Conservation (phyloP, 768 basidiomycete genomes). For the Chiua virens region DNA sequence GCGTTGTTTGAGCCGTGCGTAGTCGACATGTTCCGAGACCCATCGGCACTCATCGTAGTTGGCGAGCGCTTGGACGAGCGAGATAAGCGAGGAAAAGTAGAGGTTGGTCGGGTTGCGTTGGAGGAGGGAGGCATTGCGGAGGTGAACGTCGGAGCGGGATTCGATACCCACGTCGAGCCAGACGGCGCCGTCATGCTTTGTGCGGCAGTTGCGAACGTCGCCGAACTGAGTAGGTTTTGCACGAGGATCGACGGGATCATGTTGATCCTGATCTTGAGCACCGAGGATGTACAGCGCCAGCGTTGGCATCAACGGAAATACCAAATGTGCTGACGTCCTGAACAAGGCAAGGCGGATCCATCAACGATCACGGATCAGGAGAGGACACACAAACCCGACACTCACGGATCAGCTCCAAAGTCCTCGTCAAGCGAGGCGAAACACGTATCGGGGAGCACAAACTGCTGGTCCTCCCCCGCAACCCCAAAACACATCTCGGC, state of each 20-base stretch:
- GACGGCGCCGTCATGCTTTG: constrained; percentile 23
- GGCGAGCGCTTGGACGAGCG: constrained; percentile 51
- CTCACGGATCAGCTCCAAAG: constrained; percentile 34
- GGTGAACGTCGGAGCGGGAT: constrained; percentile 54
- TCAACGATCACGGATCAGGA: background rate
- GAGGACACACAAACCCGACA: background rate
- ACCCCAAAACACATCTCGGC: constrained; percentile 57
- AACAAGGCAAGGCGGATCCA: too few species aligned
- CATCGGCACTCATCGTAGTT: constrained; percentile 60
- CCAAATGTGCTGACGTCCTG: constrained; percentile 48
- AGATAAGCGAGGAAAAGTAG: constrained; percentile 54
- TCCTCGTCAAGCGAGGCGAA: constrained; percentile 54
- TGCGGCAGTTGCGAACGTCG: background rate
- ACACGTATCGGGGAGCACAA: constrained; percentile 52
- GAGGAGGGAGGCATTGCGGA: constrained; percentile 59
- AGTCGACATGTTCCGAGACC: constrained; percentile 53
- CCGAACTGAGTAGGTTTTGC: background rate
- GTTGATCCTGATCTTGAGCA: constrained; percentile 17
- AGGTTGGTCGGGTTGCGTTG: constrained; percentile 50
- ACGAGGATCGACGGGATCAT: constrained; percentile 9
- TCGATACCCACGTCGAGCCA: constrained; percentile 51
- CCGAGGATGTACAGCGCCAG: constrained; percentile 55
- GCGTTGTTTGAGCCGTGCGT: constrained; percentile 53
- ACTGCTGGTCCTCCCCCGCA: constrained; percentile 55
- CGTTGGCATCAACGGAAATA: constrained; percentile 57